Evolutionary conservation across 805 yeast species (phyloP).

Genomic region (Alloascoidea africana): DNA sequence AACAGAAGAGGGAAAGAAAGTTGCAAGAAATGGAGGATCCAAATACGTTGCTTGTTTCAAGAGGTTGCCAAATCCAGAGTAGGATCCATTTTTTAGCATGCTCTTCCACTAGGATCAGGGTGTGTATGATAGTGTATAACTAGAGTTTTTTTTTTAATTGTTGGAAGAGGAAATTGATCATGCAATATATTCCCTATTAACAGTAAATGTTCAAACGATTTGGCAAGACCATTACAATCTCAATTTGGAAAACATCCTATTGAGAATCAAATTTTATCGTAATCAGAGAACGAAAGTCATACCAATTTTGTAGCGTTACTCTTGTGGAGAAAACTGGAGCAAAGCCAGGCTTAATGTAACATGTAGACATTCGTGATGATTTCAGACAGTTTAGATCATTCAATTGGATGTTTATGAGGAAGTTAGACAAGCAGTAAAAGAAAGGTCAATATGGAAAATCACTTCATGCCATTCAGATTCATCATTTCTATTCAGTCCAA

Average conservation of each 20-base stretch:
- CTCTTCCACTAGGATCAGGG: not conserved
- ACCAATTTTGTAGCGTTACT: too few species aligned
- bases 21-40: slow-evolving; percentile 73
- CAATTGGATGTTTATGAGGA: too few species aligned
- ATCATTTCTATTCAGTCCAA: too few species aligned
- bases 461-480: too few species aligned
- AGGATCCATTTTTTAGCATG: not conserved
- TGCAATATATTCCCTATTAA: not conserved
- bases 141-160: not conserved
- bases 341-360: too few species aligned
- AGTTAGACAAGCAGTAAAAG: too few species aligned
- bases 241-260: not conserved
- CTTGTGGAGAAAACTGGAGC: too few species aligned
- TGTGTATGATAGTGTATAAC: not conserved
- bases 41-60: slow-evolving; percentile 82
- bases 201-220: not conserved
- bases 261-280: not conserved
- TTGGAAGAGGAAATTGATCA: not conserved
- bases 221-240: not conserved
- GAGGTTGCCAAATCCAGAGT: slow-evolving; percentile 47
- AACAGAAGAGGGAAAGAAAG: slow-evolving; percentile 98
- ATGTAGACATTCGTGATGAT: too few species aligned
- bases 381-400: too few species aligned
- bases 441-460: too few species aligned
- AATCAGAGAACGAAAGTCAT: too few species aligned